Conservation (phyloP, 768 basidiomycete species). For the Suillus decipiens region DNA sequence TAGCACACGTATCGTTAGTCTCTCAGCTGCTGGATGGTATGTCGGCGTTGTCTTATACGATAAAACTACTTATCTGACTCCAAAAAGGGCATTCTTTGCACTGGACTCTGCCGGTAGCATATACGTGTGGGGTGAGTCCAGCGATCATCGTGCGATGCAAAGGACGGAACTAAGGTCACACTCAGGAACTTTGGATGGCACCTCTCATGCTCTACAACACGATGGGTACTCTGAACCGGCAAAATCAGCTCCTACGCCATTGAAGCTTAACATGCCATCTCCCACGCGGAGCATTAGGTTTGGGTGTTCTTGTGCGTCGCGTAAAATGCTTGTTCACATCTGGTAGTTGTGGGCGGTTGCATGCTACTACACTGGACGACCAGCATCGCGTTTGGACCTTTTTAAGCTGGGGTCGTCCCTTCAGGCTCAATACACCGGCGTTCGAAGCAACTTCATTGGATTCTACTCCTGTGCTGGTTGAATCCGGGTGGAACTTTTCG, state of each 20-base stretch:
- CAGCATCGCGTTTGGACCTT: conserved; percentile 71
- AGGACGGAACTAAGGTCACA: conserved; percentile 11
- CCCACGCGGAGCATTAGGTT: conserved; percentile 69
- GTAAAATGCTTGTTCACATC: neutral
- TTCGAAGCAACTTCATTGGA: conserved; percentile 45
- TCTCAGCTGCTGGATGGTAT: conserved; percentile 84
- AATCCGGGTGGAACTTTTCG: conserved; percentile 84
- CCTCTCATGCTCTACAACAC: conserved; percentile 36
- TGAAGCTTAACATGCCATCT: conserved; percentile 58
- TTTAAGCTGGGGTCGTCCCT: conserved; percentile 77
- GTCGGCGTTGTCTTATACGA: conserved; percentile 24
- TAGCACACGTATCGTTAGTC: conserved; percentile 62
- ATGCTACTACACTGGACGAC: conserved; percentile 66
- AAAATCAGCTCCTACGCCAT: conserved; percentile 53
- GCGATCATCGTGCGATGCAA: conserved; percentile 3
- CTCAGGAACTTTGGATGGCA: conserved; percentile 63
- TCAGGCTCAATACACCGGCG: conserved; percentile 47
- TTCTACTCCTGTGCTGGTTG: conserved; percentile 59
- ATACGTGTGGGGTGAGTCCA: conserved; percentile 74
- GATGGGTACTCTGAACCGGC: conserved; percentile 61
- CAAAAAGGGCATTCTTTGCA: conserved; percentile 80
- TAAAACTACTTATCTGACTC: conserved; percentile 1
- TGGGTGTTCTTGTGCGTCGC: conserved; percentile 14
- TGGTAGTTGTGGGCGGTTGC: conserved; percentile 74
- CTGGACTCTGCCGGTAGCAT: conserved; percentile 73